Conservation (phyloP, 352 stramenopile genomes). For the Paralagenidium karlingii region DNA sequence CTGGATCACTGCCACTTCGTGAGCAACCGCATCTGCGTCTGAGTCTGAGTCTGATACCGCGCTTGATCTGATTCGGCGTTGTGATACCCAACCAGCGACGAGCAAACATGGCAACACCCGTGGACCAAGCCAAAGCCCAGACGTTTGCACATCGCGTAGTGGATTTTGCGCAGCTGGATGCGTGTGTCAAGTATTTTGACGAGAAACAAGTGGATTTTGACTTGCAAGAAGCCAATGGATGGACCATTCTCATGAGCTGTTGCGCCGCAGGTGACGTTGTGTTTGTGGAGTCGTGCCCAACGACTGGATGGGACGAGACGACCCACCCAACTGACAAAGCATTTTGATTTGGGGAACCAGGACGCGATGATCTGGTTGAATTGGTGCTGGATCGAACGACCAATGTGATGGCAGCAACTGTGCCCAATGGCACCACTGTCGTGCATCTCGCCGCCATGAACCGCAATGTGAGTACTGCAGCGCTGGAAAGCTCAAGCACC, state of each 20-base stretch:
- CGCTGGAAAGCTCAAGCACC: background rate
- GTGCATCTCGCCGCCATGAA: conserved; percentile 70
- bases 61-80: too few relatives aligned
- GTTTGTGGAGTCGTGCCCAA: background rate
- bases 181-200: conserved; percentile 41
- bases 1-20: too few relatives aligned
- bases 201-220: conserved; percentile 54
- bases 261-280: conserved; percentile 40
- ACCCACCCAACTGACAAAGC: too few relatives aligned
- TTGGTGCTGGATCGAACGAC: conserved; percentile 36
- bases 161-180: conserved; percentile 47
- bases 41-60: too few relatives aligned
- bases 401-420: conserved; percentile 38
- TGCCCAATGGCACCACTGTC: conserved; percentile 54
- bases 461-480: conserved; percentile 27
- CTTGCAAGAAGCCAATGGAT: conserved; percentile 35
- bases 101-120: too few relatives aligned
- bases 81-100: too few relatives aligned
- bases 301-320: background rate
- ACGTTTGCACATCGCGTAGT: conserved; percentile 65
- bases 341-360: conserved; percentile 11
- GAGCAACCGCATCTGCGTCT: too few relatives aligned
- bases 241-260: conserved; percentile 72
- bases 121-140: conserved; percentile 39
- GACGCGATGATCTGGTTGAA: conserved; percentile 44